Percentiles rank a stretch among this genome's conserved stretches.
phyloP scores from a whole-genome alignment of 179 eudicot genomes.

The Beta macrorhiza region DNA sequence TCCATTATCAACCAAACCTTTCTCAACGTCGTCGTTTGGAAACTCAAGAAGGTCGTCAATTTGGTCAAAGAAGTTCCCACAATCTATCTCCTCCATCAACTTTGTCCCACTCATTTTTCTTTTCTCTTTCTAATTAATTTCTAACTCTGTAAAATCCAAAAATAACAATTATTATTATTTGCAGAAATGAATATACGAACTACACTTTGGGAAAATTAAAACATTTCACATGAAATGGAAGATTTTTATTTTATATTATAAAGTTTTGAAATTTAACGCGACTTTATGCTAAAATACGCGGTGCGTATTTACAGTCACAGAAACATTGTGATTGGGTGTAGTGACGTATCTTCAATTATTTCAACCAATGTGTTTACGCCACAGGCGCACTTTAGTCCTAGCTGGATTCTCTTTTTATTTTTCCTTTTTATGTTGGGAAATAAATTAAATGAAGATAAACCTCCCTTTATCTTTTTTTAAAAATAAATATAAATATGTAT shows the following conservation, averaged over 20 bases:
- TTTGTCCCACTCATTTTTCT: slow-evolving; percentile 44
- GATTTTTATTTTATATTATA: too few relatives aligned
- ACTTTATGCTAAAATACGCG: not conserved
- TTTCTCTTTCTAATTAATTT: not conserved
- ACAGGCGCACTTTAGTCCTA: slow-evolving; percentile 13
- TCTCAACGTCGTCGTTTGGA: slow-evolving; percentile 47
- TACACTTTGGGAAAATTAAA: too few relatives aligned
- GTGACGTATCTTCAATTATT: not conserved
- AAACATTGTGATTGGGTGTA: not conserved
- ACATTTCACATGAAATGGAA: too few relatives aligned
- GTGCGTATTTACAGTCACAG: not conserved
- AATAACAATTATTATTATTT: too few relatives aligned
- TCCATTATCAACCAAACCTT: slow-evolving; percentile 26
- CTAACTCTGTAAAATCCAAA: not conserved
- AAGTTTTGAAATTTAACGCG: not conserved
- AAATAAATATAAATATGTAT: not conserved
- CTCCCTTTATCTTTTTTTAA: not conserved
- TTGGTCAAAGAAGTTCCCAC: slow-evolving; percentile 78
- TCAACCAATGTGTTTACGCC: slow-evolving; percentile 20
- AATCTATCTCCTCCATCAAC: slow-evolving; percentile 64
- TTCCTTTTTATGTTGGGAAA: not conserved
- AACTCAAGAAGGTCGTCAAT: slow-evolving; percentile 83
- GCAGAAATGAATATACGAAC: too few relatives aligned
- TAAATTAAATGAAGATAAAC: too few relatives aligned
- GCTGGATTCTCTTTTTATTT: not conserved